These are phyloP conservation scores for Triticum timopheevii DNA, from an alignment of 176 grass and related monocot species.

Conservation along the genomic window DNA sequence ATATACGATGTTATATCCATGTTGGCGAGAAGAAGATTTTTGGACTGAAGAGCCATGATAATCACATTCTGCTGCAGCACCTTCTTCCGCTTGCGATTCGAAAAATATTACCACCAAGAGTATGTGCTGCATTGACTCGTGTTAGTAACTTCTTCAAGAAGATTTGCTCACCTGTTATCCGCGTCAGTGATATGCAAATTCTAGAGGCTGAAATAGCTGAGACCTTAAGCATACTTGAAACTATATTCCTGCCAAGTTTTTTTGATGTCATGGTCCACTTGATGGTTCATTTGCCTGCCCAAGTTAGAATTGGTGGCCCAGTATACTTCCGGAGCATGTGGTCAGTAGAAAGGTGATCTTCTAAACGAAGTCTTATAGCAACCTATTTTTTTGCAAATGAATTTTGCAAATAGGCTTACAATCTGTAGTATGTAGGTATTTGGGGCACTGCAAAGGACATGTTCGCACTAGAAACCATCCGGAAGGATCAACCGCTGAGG, in stretches of 20 bases:
- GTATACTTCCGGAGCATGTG: not conserved
- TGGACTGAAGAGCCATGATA: not conserved
- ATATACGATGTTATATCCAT: not conserved
- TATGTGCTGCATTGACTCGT: not conserved
- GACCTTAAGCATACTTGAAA: not conserved
- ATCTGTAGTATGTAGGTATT: too few relatives aligned
- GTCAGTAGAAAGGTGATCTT: not conserved
- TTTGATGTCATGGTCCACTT: conserved; percentile 14
- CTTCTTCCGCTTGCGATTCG: not conserved
- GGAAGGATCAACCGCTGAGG: not conserved
- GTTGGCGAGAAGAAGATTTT: not conserved
- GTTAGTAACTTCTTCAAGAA: conserved; percentile 10
- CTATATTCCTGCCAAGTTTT: not conserved
- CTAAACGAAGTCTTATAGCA: not conserved
- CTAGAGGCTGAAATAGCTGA: not conserved
- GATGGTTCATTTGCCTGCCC: not conserved
- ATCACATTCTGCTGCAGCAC: not conserved
- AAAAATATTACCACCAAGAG: not conserved
- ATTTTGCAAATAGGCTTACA: too few relatives aligned
- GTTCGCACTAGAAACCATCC: not conserved
- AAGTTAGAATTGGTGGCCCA: not conserved
- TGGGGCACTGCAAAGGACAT: not conserved
- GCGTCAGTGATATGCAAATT: not conserved
- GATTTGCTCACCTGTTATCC: not conserved
- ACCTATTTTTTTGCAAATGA: not conserved